These are phyloP conservation scores for Lanmaoa pseudosensibilis DNA, from an alignment of 768 basidiomycete species.

Conservation along the genomic window DNA sequence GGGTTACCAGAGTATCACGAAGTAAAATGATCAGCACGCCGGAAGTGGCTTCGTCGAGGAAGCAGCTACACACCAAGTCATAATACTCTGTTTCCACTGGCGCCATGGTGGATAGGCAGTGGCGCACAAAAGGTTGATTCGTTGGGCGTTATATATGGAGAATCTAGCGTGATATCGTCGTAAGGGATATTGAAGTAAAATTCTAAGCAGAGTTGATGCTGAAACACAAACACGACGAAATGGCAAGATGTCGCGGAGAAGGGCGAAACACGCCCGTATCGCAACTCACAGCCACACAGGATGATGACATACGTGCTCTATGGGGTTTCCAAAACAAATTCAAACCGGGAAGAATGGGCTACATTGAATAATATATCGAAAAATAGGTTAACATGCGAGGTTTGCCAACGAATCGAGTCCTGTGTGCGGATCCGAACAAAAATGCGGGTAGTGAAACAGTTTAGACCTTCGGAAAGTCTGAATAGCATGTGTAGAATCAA, in stretches of 20 bases:
- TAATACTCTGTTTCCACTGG: conserved; percentile 92
- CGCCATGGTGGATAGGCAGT: conserved; percentile 49
- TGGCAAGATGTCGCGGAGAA: not conserved
- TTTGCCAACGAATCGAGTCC: conserved; percentile 19
- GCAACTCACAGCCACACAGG: conserved; percentile 29
- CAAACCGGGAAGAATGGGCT: conserved; percentile 21
- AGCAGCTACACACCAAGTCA: conserved; percentile 59
- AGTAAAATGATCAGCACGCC: conserved; percentile 1
- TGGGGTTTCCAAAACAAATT: conserved; percentile 2
- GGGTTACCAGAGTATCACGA: not conserved
- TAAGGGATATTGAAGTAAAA: not conserved
- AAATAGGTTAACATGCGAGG: conserved; percentile 23
- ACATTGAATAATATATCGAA: conserved; percentile 33
- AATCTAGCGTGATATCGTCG: conserved; percentile 10
- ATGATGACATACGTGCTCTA: conserved; percentile 20
- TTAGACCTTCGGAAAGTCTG: conserved; percentile 1
- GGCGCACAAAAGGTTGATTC: not conserved
- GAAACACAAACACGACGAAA: conserved; percentile 8
- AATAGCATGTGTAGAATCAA: conserved; percentile 2
- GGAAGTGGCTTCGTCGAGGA: not conserved
- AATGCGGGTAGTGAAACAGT: conserved; percentile 22
- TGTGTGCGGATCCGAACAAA: conserved; percentile 20
- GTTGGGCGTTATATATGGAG: not conserved
- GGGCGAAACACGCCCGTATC: not conserved
- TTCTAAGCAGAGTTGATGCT: not conserved